phyloP scores from a whole-genome alignment of 768 basidiomycete genomes.

The Floccularia luteovirens region DNA sequence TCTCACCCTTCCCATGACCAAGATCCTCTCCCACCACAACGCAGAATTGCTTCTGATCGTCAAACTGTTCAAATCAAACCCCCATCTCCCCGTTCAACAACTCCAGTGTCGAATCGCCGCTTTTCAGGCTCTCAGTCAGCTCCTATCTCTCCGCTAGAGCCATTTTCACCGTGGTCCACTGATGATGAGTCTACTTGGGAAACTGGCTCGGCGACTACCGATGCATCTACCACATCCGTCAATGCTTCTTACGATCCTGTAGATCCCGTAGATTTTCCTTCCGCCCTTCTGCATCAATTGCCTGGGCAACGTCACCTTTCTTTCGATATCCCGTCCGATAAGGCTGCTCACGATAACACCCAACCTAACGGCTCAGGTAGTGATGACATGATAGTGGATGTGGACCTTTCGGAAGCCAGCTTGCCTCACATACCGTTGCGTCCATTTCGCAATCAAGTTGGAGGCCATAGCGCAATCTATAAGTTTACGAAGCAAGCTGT shows the following conservation, averaged over 20 bases:
- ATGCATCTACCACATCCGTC: constrained; percentile 51
- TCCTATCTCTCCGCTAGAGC: constrained; percentile 24
- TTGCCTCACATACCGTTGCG: constrained; percentile 87
- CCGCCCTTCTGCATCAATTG: constrained; percentile 8
- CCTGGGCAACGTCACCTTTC: constrained; percentile 4
- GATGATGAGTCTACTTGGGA: constrained; percentile 79
- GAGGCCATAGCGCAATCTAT: constrained; percentile 95
- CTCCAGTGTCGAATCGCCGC: constrained; percentile 25
- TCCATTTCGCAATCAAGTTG: constrained; percentile 97
- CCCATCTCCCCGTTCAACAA: constrained; percentile 27
- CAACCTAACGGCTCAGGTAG: constrained; percentile 19
- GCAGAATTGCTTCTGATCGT: constrained; percentile 1
- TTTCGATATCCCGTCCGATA: constrained; percentile 9
- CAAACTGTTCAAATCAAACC: constrained; percentile 15
- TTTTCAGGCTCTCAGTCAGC: constrained; percentile 15
- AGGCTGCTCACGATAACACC: constrained; percentile 10
- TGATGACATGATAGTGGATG: constrained; percentile 20
- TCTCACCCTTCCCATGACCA: constrained; percentile 1
- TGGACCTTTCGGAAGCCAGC: constrained; percentile 45
- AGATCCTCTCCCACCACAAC: background rate
- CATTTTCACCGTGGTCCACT: constrained; percentile 61
- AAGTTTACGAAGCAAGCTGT: constrained; percentile 97
- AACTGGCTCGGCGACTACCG: constrained; percentile 56
- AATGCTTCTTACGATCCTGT: constrained; percentile 9
- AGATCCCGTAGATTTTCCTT: constrained; percentile 7